Conservation (phyloP, 306 rosid genomes). For the Citrullus colocynthis region DNA sequence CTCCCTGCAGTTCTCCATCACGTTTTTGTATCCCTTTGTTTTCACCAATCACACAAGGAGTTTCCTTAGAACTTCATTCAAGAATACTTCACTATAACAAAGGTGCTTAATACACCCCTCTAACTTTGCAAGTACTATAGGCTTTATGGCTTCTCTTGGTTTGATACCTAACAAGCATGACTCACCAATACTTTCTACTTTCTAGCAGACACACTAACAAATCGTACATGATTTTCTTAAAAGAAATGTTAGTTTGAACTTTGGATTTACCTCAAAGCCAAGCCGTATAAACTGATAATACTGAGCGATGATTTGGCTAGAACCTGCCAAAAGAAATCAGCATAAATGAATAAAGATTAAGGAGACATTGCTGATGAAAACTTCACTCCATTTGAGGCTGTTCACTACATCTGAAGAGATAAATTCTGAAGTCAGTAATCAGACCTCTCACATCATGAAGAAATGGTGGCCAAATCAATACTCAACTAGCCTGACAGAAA, state of each 20-base stretch:
- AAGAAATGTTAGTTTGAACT: not conserved
- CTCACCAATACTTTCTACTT: not conserved
- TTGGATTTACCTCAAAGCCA: constrained; percentile 49
- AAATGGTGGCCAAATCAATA: not conserved
- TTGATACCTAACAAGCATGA: not conserved
- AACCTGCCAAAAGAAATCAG: constrained; percentile 34
- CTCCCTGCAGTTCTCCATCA: constrained; percentile 84
- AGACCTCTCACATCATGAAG: not conserved
- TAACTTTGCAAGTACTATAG: not conserved
- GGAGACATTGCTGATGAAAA: not conserved
- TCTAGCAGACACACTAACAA: not conserved
- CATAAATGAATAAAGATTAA: not conserved
- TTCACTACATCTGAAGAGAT: not conserved
- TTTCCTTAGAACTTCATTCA: not conserved
- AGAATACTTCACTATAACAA: not conserved
- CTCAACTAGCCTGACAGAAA: not conserved
- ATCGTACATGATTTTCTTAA: not conserved
- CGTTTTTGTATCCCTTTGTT: constrained; percentile 56
- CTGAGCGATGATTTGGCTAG: constrained; percentile 91
- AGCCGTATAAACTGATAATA: constrained; percentile 81
- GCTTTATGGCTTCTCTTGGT: not conserved
- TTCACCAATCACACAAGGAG: not conserved
- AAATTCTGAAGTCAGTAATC: not conserved
- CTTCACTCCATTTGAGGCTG: not conserved
- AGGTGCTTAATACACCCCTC: too few species aligned